Percentiles rank a stretch among this genome's conserved stretches.
Conservation (phyloP, 2,329 filamentous ascomycete species). For the Sclerotinia borealis region DNA sequence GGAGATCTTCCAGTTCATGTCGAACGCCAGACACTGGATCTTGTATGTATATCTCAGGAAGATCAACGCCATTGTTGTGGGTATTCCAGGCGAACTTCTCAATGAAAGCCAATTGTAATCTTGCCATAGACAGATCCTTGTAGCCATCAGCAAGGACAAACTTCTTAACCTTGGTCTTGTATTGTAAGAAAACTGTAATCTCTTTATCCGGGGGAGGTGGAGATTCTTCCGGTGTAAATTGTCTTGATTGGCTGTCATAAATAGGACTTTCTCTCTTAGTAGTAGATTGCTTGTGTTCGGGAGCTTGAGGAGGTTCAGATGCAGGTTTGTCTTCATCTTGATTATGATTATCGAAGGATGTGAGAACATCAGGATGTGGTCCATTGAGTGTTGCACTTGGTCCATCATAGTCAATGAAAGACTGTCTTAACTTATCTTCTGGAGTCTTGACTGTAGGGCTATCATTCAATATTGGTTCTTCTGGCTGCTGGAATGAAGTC, state of each 20-base stretch:
- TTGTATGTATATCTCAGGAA: conserved; percentile 97
- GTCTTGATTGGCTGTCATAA: conserved; percentile 39
- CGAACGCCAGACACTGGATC: conserved; percentile 93
- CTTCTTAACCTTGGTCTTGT: conserved; percentile 96
- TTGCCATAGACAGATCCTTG: conserved; percentile 76
- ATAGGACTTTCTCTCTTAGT: conserved; percentile 2
- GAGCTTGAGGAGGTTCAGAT: conserved; percentile 18
- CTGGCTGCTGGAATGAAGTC: conserved; percentile 32
- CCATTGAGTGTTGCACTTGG: conserved; percentile 55
- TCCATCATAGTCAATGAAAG: conserved; percentile 23
- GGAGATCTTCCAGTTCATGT: conserved; percentile 89
- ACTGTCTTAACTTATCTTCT: conserved; percentile 50
- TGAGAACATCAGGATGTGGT: conserved; percentile 46
- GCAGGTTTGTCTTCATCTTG: conserved; percentile 11
- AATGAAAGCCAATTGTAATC: conserved; percentile 91
- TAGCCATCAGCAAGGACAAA: conserved; percentile 82
- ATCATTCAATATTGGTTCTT: conserved; percentile 32
- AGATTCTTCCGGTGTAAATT: conserved; percentile 55
- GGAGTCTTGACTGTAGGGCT: conserved; percentile 44
- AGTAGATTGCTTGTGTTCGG: conserved; percentile 14
- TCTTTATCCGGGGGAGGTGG: conserved; percentile 71
- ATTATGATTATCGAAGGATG: conserved; percentile 27
- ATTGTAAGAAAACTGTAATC: conserved; percentile 88
- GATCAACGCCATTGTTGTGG: conserved; percentile 82
- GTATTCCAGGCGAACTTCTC: conserved; percentile 99